Evolutionary conservation across 1,284 basidiomycete species (phyloP).

Genomic region (Pseudozyma hubeiensis): DNA sequence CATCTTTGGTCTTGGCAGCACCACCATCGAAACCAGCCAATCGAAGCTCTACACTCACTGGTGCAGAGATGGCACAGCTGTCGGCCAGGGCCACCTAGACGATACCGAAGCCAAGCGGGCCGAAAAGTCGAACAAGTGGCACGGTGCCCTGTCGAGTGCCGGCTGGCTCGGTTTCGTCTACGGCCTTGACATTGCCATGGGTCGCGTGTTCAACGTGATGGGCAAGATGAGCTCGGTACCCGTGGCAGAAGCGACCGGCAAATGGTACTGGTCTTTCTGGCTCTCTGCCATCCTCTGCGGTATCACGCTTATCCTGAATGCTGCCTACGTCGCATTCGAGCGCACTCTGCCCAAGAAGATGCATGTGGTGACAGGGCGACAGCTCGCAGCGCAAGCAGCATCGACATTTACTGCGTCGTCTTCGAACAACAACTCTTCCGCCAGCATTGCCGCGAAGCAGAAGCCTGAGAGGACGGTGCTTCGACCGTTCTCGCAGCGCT

Average conservation of each 20-base stretch:
- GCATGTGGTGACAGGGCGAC: slow-evolving; percentile 56
- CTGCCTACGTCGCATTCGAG: slow-evolving; percentile 68
- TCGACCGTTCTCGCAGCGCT: slow-evolving; percentile 16
- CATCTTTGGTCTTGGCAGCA: slow-evolving; percentile 60
- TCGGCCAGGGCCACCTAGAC: background rate
- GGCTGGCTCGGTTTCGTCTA: slow-evolving; percentile 54
- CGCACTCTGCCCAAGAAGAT: slow-evolving; percentile 64
- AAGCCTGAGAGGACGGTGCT: slow-evolving; percentile 2
- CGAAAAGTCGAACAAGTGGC: slow-evolving; percentile 5
- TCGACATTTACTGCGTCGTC: background rate
- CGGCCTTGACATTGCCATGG: slow-evolving; percentile 67
- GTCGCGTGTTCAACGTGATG: slow-evolving; percentile 51
- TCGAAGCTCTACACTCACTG: slow-evolving; percentile 63
- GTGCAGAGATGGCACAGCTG: slow-evolving; percentile 16
- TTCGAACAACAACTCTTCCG: slow-evolving; percentile 6
- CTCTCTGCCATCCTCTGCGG: slow-evolving; percentile 66
- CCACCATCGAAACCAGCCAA: slow-evolving; percentile 66
- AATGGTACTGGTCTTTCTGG: slow-evolving; percentile 70
- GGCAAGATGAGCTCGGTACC: slow-evolving; percentile 67
- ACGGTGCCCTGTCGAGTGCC: slow-evolving; percentile 11
- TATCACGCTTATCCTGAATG: slow-evolving; percentile 58
- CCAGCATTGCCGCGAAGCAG: slow-evolving; percentile 1
- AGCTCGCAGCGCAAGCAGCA: slow-evolving; percentile 19
- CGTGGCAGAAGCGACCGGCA: slow-evolving; percentile 67
- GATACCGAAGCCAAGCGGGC: background rate